Evolutionary conservation across 306 rosid genomes (phyloP), one percentile per base, ranked within the genome.

Genomic region (Crotalaria pallida): DNA sequence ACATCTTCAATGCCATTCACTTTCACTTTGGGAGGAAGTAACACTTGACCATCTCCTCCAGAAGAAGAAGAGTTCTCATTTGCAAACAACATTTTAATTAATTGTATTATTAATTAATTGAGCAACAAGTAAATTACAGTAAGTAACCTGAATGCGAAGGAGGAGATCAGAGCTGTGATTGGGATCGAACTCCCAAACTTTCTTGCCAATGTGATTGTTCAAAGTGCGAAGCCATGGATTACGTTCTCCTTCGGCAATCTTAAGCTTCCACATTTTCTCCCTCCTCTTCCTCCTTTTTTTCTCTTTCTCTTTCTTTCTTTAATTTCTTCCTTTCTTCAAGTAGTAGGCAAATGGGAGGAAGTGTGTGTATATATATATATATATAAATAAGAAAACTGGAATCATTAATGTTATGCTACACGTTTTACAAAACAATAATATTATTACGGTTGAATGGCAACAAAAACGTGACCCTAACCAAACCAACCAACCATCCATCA

Each of bases 181-280:
- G 4, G 89, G 86, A 81, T 92, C 88, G 84, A 87, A 92, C 86
- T 87, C 96, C 97, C 97, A 91, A 0, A 87, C 41, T 57, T 92
- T 93, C 16, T 96, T 76, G 13, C 97, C 97, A 1, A 84, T 75
- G 62, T 91, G 89, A 79, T 79, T 65, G 86, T 88, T 88, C 38
- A 75, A 0, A 11, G 87, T 56, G 1, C 96, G 88, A 57, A 91
- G 82, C 96, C 96, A 87, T 3, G 91, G 88, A 58, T 21, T 87
- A 17, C 83, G 88, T 91, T 86, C 86, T 15, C 91, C 97, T 51
- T 91, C 96, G 0, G 87, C 93, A 62, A 87, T 48, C 85, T 87
- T 92, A 49, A 92, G 87, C 87, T 85, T 92, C 97, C 97, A 91
- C 97, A 91, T 91, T 86, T 24, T 61, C 40, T 7, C 12, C 13